A percentile compares a stretch with the other conserved stretches of the same genome.
Conservation (phyloP, 2,329 filamentous ascomycete species). For the Plenodomus biglobosus region DNA sequence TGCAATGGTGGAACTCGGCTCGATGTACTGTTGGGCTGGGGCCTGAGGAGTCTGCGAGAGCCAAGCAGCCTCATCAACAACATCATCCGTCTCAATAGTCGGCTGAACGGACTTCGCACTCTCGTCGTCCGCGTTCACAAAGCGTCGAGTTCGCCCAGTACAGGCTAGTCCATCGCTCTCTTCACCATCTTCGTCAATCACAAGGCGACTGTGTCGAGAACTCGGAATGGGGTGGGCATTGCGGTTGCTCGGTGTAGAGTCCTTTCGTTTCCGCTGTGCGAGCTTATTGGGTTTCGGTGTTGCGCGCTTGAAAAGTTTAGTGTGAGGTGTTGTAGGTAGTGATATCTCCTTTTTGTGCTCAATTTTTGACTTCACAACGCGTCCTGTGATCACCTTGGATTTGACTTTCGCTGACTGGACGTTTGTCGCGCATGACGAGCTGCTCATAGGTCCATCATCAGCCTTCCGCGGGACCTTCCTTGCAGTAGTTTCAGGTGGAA, state of each 20-base stretch:
- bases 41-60: background rate
- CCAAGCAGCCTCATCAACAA: background rate
- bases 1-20: background rate
- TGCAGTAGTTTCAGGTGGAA: slow-evolving; percentile 1
- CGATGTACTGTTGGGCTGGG: background rate
- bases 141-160: background rate
- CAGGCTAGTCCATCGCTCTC: background rate
- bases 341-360: background rate
- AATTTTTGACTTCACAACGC: background rate
- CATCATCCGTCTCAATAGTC: background rate
- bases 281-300: background rate
- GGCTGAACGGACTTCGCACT: background rate
- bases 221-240: background rate
- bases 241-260: background rate
- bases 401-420: too few relatives aligned
- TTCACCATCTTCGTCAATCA: background rate
- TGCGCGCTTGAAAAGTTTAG: background rate
- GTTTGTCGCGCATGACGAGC: background rate
- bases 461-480: slow-evolving; percentile 5
- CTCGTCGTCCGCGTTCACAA: background rate
- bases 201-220: background rate
- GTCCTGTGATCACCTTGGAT: background rate
- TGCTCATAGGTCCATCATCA: background rate
- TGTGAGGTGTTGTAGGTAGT: background rate
- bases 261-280: background rate